These are phyloP conservation scores for Kodamaea leandrae DNA, from an alignment of 805 yeast species.

Conservation along the genomic window DNA sequence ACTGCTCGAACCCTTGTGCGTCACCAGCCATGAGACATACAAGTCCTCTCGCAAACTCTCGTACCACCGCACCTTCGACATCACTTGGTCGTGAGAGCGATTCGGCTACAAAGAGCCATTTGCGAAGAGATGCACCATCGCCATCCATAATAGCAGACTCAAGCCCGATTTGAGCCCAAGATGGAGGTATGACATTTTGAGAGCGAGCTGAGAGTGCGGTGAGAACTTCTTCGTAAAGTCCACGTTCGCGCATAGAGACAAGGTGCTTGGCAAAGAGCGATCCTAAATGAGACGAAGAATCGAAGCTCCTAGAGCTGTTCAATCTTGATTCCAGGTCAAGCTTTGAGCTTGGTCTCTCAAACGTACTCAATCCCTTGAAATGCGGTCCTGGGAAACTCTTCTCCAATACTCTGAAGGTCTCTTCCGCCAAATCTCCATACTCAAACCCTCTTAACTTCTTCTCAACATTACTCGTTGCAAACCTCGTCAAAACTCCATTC, in stretches of 20 bases:
- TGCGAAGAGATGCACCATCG: conserved; percentile 43
- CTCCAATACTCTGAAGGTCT: conserved; percentile 45
- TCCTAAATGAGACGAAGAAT: no score
- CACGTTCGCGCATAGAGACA: conserved; percentile 58
- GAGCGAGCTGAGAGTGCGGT: conserved; percentile 44
- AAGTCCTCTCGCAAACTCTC: conserved; percentile 65
- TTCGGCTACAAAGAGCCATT: conserved; percentile 61
- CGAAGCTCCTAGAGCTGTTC: conserved; percentile 56
- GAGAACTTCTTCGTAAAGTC: conserved; percentile 65
- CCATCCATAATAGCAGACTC: conserved; percentile 74
- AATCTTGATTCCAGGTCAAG: conserved; percentile 26
- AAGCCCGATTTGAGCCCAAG: conserved; percentile 64
- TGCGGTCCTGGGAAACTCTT: no score
- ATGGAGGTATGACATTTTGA: conserved; percentile 28
- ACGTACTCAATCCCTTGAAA: conserved; percentile 59
- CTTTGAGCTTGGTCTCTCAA: no score
- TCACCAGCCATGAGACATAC: conserved; percentile 40
- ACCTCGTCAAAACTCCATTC: conserved; percentile 76
- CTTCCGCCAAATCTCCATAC: conserved; percentile 80
- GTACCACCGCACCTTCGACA: conserved; percentile 55
- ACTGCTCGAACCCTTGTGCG: conserved; percentile 29
- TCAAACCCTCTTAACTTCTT: conserved; percentile 80
- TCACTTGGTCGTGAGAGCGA: conserved; percentile 38
- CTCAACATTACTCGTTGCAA: conserved; percentile 65
- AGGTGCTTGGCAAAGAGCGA: background rate